Conservation (phyloP, 495 filamentous ascomycete species). For the Cladorrhinum samala region DNA sequence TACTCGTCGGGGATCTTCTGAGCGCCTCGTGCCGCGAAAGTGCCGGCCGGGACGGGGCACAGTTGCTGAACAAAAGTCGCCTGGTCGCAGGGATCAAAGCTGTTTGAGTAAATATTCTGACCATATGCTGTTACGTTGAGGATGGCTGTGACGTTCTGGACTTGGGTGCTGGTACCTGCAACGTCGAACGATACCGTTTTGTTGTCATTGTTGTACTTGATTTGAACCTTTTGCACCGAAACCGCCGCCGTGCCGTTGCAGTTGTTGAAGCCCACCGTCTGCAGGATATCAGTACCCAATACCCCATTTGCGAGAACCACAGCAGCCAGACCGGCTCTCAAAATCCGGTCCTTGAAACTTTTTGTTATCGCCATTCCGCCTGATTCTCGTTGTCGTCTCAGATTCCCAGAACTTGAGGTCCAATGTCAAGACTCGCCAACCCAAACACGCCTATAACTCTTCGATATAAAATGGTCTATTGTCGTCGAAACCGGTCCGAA, state of each 20-base stretch:
- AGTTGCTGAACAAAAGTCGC: conserved; percentile 61
- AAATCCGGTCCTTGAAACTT: conserved; percentile 21
- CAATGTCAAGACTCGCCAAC: no score
- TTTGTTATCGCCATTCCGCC: background rate
- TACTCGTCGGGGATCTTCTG: conserved; percentile 64
- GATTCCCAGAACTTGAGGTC: background rate
- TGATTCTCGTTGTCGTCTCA: background rate
- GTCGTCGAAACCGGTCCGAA: conserved; percentile 24
- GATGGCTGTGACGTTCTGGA: conserved; percentile 75
- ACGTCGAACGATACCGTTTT: conserved; percentile 77
- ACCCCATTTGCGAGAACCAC: conserved; percentile 31
- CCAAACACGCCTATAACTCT: no score
- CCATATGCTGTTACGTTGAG: conserved; percentile 84
- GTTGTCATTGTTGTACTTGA: conserved; percentile 69
- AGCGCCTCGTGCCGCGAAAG: conserved; percentile 64
- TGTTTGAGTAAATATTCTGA: conserved; percentile 67
- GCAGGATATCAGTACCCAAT: conserved; percentile 63
- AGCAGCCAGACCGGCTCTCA: conserved; percentile 32
- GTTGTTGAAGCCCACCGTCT: conserved; percentile 71
- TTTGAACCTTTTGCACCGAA: conserved; percentile 64
- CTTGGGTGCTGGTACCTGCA: conserved; percentile 63
- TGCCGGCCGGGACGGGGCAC: conserved; percentile 76
- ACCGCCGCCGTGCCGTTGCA: conserved; percentile 65
- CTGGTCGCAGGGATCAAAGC: conserved; percentile 73
- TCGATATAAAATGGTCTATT: background rate